These are phyloP conservation scores for Calophaca sinica DNA, from an alignment of 306 rosid species.

Conservation along the genomic window DNA sequence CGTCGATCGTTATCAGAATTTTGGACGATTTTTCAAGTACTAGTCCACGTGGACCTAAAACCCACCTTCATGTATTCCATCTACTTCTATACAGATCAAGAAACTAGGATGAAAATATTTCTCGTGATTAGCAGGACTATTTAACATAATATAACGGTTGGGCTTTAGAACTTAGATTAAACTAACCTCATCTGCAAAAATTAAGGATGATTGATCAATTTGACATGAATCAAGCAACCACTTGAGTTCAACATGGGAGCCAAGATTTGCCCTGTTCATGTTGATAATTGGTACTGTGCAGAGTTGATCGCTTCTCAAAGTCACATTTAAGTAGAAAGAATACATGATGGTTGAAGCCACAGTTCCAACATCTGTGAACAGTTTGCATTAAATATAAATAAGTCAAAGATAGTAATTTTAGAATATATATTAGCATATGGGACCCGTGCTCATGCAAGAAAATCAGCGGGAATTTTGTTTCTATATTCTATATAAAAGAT, in stretches of 20 bases:
- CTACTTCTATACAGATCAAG: background rate
- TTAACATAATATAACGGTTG: background rate
- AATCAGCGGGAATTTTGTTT: no score
- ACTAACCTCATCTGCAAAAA: constrained; percentile 83
- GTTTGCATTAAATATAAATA: background rate
- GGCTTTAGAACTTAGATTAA: background rate
- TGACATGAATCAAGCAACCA: constrained; percentile 91
- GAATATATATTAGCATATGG: no score
- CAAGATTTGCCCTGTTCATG: constrained; percentile 70
- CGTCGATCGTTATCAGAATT: no score
- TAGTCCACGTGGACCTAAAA: no score
- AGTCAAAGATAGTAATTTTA: background rate
- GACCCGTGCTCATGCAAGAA: no score
- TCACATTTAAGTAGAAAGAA: constrained; percentile 75
- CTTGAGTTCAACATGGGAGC: constrained; percentile 72
- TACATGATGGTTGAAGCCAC: constrained; percentile 78
- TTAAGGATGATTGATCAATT: constrained; percentile 71
- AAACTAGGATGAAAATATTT: constrained; percentile 19
- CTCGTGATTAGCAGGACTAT: constrained; percentile 20
- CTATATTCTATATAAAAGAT: no score
- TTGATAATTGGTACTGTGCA: constrained; percentile 84
- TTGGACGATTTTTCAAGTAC: no score
- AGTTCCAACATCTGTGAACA: constrained; percentile 72
- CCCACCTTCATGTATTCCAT: background rate
- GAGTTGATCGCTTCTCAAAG: constrained; percentile 53